Percentiles rank a stretch among this genome's conserved stretches.
Evolutionary conservation across 441 rosid species (phyloP).

Genomic region (Mallotus japonicus): DNA sequence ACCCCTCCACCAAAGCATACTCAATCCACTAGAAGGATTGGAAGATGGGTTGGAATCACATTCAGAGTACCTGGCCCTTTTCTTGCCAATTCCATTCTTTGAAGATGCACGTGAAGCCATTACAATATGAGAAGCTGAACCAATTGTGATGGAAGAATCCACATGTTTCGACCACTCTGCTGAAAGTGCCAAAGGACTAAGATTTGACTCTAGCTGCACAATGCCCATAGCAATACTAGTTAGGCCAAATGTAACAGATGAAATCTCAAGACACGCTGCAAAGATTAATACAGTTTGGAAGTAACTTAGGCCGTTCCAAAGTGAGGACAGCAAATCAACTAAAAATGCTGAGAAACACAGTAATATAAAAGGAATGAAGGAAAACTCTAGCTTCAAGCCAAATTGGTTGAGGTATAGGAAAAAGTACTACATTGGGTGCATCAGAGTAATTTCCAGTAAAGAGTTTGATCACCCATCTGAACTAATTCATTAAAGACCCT

Average conservation of each 20-base stretch:
- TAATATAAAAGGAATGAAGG: background rate
- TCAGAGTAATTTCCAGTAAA: background rate
- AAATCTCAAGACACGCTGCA: background rate
- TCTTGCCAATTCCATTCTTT: constrained; percentile 65
- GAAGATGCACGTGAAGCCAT: constrained; percentile 56
- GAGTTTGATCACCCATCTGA: background rate
- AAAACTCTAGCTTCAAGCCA: background rate
- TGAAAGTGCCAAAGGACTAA: constrained; percentile 72
- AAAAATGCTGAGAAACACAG: background rate
- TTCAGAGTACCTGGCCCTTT: constrained; percentile 51
- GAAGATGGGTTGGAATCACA: constrained; percentile 47
- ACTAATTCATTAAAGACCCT: constrained; percentile 1
- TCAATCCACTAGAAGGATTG: constrained; percentile 58
- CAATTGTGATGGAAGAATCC: constrained; percentile 59
- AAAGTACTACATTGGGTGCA: background rate
- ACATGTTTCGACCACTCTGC: constrained; percentile 78
- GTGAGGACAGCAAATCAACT: background rate
- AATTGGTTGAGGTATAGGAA: background rate
- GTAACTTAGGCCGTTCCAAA: constrained; percentile 3
- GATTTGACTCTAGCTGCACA: constrained; percentile 76
- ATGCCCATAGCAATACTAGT: constrained; percentile 28
- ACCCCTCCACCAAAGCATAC: constrained; percentile 96
- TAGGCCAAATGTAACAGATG: constrained; percentile 6
- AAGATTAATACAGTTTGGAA: background rate
- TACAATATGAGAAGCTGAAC: constrained; percentile 76